phyloP scores from a whole-genome alignment of 306 rosid species.

The Rubus parviflorus region DNA sequence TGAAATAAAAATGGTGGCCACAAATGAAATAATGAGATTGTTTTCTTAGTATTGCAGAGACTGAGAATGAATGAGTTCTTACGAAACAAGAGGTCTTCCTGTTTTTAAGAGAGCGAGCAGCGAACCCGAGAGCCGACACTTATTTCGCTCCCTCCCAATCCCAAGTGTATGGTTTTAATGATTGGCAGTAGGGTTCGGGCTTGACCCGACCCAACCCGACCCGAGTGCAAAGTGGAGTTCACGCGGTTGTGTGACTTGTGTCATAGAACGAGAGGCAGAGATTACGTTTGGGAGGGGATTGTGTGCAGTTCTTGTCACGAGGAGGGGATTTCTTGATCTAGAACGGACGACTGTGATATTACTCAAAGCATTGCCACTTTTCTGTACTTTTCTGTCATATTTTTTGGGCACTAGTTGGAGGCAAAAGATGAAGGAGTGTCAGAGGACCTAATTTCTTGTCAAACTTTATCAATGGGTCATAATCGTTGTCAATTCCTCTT shows the following conservation, averaged over 20 bases:
- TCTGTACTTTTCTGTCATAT: no score
- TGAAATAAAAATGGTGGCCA: not conserved
- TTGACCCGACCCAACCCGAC: not conserved
- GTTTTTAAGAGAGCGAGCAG: conserved; percentile 11
- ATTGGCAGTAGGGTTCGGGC: not conserved
- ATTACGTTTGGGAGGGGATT: not conserved
- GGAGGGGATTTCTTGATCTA: not conserved
- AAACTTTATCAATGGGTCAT: no score
- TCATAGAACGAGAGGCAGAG: not conserved
- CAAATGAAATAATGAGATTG: not conserved
- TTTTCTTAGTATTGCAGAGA: not conserved
- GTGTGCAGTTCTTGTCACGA: not conserved
- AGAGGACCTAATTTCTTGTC: no score
- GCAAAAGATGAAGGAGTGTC: no score
- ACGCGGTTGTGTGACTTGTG: not conserved
- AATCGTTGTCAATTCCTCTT: no score
- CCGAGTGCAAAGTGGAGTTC: not conserved
- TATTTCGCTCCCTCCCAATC: conserved; percentile 20
- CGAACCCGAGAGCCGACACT: conserved; percentile 62
- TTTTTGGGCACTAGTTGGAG: no score
- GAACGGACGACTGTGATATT: no score
- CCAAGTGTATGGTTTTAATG: not conserved
- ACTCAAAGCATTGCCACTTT: no score
- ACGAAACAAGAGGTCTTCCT: conserved; percentile 10
- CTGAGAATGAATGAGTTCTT: not conserved